Evolutionary conservation across 2,329 filamentous ascomycete species (phyloP).

Genomic region (Talaromyces sp.): DNA sequence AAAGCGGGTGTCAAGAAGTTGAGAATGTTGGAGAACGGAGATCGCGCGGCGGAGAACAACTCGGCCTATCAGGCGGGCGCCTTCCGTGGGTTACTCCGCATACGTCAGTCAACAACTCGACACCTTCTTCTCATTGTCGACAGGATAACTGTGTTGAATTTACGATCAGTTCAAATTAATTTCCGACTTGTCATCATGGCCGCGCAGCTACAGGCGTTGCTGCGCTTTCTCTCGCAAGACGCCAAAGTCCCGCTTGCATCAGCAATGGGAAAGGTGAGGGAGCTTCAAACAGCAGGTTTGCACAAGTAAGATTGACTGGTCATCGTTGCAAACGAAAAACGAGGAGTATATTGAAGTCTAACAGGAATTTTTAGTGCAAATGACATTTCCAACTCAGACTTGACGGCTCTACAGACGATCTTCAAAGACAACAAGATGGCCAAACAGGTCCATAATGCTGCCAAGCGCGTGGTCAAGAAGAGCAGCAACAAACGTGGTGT

Average conservation of each 20-base stretch:
- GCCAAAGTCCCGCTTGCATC: slow-evolving; percentile 51
- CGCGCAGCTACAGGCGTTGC: slow-evolving; percentile 37
- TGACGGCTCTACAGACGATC: slow-evolving; percentile 39
- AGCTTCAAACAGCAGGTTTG: slow-evolving; percentile 49
- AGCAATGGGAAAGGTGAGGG: slow-evolving; percentile 52
- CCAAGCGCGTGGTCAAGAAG: slow-evolving; percentile 40
- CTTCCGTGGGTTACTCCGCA: neutral
- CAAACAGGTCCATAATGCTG: slow-evolving; percentile 54
- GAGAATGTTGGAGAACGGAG: neutral
- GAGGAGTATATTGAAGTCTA: neutral
- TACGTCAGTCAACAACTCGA: neutral
- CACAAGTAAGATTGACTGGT: slow-evolving; percentile 26
- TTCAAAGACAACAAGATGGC: slow-evolving; percentile 51
- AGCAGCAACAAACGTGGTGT: slow-evolving; percentile 50
- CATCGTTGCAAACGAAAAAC: neutral
- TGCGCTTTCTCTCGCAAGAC: slow-evolving; percentile 57
- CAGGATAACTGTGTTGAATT: neutral
- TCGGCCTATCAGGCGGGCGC: neutral
- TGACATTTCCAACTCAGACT: slow-evolving; percentile 46
- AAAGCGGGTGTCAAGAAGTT: neutral
- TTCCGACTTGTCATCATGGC: slow-evolving; percentile 15
- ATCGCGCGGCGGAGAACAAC: neutral
- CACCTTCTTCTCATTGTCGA: neutral
- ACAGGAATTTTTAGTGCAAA: slow-evolving; percentile 24
- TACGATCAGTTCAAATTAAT: neutral